A percentile compares a stretch with the other conserved stretches of the same genome.
Conservation (phyloP, 2,329 filamentous ascomycete species). For the Colletotrichum orbiculare region DNA sequence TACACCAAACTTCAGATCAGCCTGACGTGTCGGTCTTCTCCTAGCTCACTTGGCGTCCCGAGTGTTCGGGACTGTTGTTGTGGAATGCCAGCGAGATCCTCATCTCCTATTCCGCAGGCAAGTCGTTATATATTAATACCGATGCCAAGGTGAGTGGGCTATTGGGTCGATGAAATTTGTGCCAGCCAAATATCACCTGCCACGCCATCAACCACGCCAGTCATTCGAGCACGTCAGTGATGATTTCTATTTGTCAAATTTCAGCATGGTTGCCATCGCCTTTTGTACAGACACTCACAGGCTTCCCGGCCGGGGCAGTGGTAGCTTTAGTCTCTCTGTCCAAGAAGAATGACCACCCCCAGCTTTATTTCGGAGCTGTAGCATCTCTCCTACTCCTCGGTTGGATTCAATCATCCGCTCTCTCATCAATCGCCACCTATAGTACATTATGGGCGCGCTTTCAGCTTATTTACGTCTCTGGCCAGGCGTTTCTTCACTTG, state of each 20-base stretch:
- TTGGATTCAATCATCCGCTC: neutral
- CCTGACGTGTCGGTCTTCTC: too few relatives aligned
- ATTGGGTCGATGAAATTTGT: too few relatives aligned
- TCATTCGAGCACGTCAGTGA: neutral
- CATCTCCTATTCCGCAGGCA: too few relatives aligned
- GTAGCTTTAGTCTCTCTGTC: neutral
- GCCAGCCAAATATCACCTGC: too few relatives aligned
- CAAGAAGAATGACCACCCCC: neutral
- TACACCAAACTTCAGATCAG: too few relatives aligned
- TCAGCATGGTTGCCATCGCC: neutral
- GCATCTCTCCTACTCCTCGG: neutral
- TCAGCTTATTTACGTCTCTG: neutral
- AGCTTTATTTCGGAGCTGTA: neutral
- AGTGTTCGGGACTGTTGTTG: too few relatives aligned
- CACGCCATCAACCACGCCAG: neutral
- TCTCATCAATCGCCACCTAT: neutral
- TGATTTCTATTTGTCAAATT: neutral
- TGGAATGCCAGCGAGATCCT: too few relatives aligned
- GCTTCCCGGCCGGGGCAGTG: neutral
- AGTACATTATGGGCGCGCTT: conserved; percentile 1
- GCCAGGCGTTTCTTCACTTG: neutral
- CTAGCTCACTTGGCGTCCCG: too few relatives aligned
- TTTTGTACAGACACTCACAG: neutral
- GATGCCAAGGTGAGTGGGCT: too few relatives aligned
- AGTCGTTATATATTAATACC: too few relatives aligned